Percentiles rank a stretch among this genome's conserved stretches.
Evolutionary conservation across 2,329 filamentous ascomycete genomes (phyloP).

Genomic region (Hypoxylon sp.): DNA sequence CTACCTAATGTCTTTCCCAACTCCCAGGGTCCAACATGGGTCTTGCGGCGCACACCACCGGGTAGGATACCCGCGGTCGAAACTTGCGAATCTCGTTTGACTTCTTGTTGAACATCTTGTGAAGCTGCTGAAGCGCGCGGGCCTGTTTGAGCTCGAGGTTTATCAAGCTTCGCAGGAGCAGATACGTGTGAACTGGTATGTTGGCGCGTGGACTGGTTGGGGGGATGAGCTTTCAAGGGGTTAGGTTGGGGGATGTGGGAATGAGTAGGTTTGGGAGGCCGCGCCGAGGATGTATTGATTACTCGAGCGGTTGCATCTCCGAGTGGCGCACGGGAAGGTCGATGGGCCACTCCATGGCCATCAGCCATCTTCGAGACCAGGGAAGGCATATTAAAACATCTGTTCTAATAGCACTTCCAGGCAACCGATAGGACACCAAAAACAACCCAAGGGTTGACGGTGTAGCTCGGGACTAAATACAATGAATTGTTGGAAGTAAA

Average conservation of each 20-base stretch:
- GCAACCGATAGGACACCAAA: constrained; percentile 12
- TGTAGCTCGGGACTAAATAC: constrained; percentile 1
- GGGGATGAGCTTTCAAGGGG: constrained; percentile 48
- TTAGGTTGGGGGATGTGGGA: constrained; percentile 37
- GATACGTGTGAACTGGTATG: constrained; percentile 19
- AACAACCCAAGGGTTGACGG: background rate
- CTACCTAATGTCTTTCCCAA: constrained; percentile 90
- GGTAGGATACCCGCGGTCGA: constrained; percentile 50
- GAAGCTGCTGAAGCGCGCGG: constrained; percentile 22
- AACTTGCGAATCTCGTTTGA: constrained; percentile 50
- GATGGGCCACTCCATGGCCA: constrained; percentile 35
- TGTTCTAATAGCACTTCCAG: constrained; percentile 17
- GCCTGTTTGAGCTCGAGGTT: constrained; percentile 15
- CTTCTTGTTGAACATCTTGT: constrained; percentile 33
- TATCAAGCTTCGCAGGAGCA: constrained; percentile 20
- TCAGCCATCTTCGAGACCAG: constrained; percentile 48
- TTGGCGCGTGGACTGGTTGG: constrained; percentile 19
- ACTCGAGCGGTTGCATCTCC: constrained; percentile 53
- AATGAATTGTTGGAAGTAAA: constrained; percentile 3
- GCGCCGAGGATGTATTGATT: constrained; percentile 46
- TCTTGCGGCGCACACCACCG: constrained; percentile 69
- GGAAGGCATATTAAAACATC: constrained; percentile 37
- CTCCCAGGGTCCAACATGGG: constrained; percentile 93
- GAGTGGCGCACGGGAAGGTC: constrained; percentile 49
- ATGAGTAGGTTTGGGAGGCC: constrained; percentile 39